Percentiles rank a stretch among this genome's conserved stretches.
phyloP scores from a whole-genome alignment of 176 grass and related monocot genomes.

The Eremochloa ophiuroides region DNA sequence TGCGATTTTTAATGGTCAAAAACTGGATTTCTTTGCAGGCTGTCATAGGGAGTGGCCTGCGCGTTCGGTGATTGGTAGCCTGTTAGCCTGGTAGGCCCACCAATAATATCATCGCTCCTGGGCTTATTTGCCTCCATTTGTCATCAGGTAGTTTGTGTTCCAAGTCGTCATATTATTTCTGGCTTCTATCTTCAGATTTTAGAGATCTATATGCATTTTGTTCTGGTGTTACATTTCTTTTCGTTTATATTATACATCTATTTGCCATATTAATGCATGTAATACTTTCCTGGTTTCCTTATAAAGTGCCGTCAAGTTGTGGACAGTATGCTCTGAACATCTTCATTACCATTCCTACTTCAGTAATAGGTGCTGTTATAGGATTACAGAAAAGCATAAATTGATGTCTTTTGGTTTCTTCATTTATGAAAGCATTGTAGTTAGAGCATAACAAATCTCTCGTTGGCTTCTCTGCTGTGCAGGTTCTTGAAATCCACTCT shows the following conservation, averaged over 20 bases:
- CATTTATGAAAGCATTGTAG: conserved; percentile 6
- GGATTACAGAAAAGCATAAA: background rate
- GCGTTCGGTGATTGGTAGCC: conserved; percentile 33
- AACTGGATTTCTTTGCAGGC: conserved; percentile 40
- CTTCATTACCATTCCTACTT: background rate
- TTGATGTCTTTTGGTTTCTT: background rate
- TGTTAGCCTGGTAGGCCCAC: conserved; percentile 20
- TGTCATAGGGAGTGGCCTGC: conserved; percentile 34
- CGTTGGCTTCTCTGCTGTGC: conserved; percentile 10
- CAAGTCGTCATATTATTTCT: conserved; percentile 6
- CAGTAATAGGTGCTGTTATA: background rate
- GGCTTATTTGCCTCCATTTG: conserved; percentile 9
- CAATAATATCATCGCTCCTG: conserved; percentile 14
- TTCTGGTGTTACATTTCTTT: background rate
- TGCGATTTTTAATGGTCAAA: conserved; percentile 9
- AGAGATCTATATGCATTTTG: background rate
- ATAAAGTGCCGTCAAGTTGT: background rate
- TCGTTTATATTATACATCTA: background rate
- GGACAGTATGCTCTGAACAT: conserved; percentile 3
- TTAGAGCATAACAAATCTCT: background rate
- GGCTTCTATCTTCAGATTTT: background rate
- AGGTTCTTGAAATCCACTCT: conserved; percentile 28
- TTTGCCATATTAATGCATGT: background rate
- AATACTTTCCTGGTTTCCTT: background rate
- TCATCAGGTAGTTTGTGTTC: conserved; percentile 24